Percentiles rank a stretch among this genome's conserved stretches.
Conservation (phyloP, 805 yeast species). For the Metschnikowia hibisci region DNA sequence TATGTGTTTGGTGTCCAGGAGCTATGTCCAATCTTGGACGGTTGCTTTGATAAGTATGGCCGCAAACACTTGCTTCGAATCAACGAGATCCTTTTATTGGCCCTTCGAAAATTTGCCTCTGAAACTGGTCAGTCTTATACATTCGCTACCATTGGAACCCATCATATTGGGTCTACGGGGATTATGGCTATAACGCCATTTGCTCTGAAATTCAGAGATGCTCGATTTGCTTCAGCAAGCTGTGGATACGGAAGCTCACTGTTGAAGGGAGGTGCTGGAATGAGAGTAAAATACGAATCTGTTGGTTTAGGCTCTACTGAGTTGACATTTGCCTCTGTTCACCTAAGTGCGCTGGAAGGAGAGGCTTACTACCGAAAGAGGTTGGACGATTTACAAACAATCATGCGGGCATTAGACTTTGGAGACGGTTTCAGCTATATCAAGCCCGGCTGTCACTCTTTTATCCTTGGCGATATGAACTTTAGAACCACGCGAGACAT, state of each 20-base stretch:
- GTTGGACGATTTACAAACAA: conserved; percentile 45
- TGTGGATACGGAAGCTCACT: conserved; percentile 61
- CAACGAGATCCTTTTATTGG: conserved; percentile 30
- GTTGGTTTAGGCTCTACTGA: conserved; percentile 20
- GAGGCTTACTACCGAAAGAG: conserved; percentile 42
- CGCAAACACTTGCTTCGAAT: conserved; percentile 34
- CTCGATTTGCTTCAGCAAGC: conserved; percentile 33
- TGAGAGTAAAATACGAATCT: conserved; percentile 43
- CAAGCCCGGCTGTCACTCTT: conserved; percentile 54
- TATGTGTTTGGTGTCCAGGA: conserved; percentile 69
- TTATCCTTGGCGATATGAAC: conserved; percentile 83
- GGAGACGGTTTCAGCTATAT: conserved; percentile 52
- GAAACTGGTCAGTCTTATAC: conserved; percentile 17
- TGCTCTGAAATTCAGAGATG: conserved; percentile 27
- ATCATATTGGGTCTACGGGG: conserved; percentile 58
- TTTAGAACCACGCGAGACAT: conserved; percentile 51
- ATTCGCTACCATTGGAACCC: conserved; percentile 41
- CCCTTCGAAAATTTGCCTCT: conserved; percentile 32
- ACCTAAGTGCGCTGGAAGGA: conserved; percentile 80
- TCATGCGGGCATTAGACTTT: conserved; percentile 55
- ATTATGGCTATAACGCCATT: conserved; percentile 47
- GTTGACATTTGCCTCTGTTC: conserved; percentile 65
- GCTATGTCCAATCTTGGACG: conserved; percentile 52
- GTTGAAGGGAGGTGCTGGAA: conserved; percentile 71
- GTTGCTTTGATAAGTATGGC: conserved; percentile 40